phyloP scores from a whole-genome alignment of 2,329 filamentous ascomycete species.

The Ceratocystis huliohia region DNA sequence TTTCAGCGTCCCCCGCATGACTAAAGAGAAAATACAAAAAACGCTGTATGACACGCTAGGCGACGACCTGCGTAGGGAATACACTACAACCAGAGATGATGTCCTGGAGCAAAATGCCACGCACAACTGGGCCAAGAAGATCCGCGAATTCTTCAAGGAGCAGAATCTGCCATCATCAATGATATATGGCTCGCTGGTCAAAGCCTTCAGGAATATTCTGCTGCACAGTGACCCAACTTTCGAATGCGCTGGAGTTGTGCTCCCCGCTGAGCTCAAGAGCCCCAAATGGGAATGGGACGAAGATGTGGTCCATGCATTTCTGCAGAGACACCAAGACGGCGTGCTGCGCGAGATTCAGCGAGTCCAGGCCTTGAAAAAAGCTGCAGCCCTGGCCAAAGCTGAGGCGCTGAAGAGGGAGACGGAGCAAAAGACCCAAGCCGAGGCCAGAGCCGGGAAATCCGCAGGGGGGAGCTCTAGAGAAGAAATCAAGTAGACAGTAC shows the following conservation, averaged over 20 bases:
- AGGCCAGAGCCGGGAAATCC: not conserved
- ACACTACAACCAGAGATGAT: slow-evolving; percentile 31
- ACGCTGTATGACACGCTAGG: slow-evolving; percentile 3
- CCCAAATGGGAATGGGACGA: slow-evolving; percentile 35
- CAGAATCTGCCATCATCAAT: slow-evolving; percentile 23
- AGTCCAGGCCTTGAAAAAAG: not conserved
- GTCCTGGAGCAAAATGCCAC: slow-evolving; percentile 33
- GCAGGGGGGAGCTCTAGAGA: not conserved
- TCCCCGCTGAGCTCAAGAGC: slow-evolving; percentile 9
- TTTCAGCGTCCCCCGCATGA: slow-evolving; percentile 26
- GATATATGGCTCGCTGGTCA: slow-evolving; percentile 25
- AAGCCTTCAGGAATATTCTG: slow-evolving; percentile 39
- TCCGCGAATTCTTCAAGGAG: slow-evolving; percentile 30
- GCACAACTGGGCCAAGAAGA: slow-evolving; percentile 33
- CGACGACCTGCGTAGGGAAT: slow-evolving; percentile 28
- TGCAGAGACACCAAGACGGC: slow-evolving; percentile 29
- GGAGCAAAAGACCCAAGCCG: not conserved
- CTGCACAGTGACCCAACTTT: slow-evolving; percentile 34
- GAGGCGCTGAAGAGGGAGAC: not conserved
- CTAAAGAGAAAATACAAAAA: slow-evolving; percentile 15
- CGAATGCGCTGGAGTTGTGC: slow-evolving; percentile 25
- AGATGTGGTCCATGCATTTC: slow-evolving; percentile 33
- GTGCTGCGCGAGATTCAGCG: not conserved
- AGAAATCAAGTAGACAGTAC: not conserved
- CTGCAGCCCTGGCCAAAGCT: slow-evolving; percentile 25